phyloP scores from a whole-genome alignment of 306 rosid species.

The Luffa aegyptiaca region DNA sequence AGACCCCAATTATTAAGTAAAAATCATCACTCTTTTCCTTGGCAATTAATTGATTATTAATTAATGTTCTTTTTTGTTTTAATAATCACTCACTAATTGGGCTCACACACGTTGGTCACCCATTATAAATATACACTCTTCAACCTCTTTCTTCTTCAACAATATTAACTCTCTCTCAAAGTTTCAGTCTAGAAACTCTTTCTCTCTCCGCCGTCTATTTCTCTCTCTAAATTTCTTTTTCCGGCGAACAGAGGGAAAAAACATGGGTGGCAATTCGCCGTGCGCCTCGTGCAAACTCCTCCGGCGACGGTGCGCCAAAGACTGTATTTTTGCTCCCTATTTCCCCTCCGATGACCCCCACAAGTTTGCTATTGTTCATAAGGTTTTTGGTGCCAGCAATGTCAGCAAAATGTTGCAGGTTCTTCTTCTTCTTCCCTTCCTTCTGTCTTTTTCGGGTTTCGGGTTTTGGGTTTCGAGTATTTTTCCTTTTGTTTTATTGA shows the following conservation, averaged over 20 bases:
- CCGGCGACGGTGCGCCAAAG: constrained; percentile 69
- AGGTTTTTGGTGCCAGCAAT: constrained; percentile 95
- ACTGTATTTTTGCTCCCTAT: constrained; percentile 84
- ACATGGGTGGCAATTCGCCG: constrained; percentile 63
- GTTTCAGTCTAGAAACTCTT: neutral
- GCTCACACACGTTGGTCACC: constrained; percentile 29
- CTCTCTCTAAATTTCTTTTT: neutral
- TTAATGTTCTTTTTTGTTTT: constrained; percentile 1
- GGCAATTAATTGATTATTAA: neutral
- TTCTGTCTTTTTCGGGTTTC: neutral
- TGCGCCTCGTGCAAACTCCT: constrained; percentile 95
- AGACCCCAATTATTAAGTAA: neutral
- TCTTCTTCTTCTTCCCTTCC: neutral
- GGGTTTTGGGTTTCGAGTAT: neutral
- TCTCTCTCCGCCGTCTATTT: neutral
- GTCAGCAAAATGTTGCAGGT: constrained; percentile 97
- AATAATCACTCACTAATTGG: neutral
- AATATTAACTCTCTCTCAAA: neutral
- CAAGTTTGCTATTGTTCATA: constrained; percentile 85
- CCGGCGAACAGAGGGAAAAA: neutral
- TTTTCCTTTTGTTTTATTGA: neutral
- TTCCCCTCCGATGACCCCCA: constrained; percentile 84
- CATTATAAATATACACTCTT: constrained; percentile 27
- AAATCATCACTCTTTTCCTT: neutral
- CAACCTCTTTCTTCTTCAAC: constrained; percentile 1